Percentiles rank a stretch among this genome's conserved stretches.
Evolutionary conservation across 2,329 filamentous ascomycete genomes (phyloP).

Genomic region (Colletotrichum limetticola): DNA sequence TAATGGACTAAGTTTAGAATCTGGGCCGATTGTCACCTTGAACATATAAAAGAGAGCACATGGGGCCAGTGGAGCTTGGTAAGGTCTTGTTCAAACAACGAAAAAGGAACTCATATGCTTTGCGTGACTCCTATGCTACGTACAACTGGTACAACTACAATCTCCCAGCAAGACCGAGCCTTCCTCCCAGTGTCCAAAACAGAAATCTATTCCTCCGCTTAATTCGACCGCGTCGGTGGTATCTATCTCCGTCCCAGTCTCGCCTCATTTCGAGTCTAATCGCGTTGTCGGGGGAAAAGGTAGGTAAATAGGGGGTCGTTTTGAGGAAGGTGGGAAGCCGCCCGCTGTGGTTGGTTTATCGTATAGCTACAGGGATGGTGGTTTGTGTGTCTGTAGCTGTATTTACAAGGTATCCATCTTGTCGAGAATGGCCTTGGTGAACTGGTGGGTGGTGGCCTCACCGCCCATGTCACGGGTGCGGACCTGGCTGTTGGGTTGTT

Average conservation of each 20-base stretch:
- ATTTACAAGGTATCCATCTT: slow-evolving; percentile 87
- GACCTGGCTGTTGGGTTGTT: slow-evolving; percentile 71
- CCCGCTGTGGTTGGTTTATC: slow-evolving; percentile 14
- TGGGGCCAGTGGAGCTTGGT: background rate
- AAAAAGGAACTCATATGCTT: slow-evolving; percentile 37
- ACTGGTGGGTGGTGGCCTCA: slow-evolving; percentile 88
- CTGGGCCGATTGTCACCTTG: background rate
- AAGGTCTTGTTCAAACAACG: background rate
- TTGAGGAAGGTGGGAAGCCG: slow-evolving; percentile 15
- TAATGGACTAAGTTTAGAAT: background rate
- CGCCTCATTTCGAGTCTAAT: slow-evolving; percentile 22
- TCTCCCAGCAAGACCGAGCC: slow-evolving; percentile 32
- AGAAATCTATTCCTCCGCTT: slow-evolving; percentile 29
- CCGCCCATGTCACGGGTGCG: slow-evolving; percentile 98
- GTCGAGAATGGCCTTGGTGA: slow-evolving; percentile 92
- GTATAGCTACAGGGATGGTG: slow-evolving; percentile 22
- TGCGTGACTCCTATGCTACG: slow-evolving; percentile 38
- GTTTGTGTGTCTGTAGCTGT: slow-evolving; percentile 1
- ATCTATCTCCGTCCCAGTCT: slow-evolving; percentile 25
- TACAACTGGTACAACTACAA: slow-evolving; percentile 38
- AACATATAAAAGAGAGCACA: background rate
- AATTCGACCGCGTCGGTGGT: slow-evolving; percentile 29
- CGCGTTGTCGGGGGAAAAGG: background rate
- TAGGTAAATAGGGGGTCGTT: background rate
- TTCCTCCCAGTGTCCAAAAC: slow-evolving; percentile 32